Base-by-base conservation (phyloP, 768 basidiomycete genomes). In the Atractiella rhizophila region DNA sequence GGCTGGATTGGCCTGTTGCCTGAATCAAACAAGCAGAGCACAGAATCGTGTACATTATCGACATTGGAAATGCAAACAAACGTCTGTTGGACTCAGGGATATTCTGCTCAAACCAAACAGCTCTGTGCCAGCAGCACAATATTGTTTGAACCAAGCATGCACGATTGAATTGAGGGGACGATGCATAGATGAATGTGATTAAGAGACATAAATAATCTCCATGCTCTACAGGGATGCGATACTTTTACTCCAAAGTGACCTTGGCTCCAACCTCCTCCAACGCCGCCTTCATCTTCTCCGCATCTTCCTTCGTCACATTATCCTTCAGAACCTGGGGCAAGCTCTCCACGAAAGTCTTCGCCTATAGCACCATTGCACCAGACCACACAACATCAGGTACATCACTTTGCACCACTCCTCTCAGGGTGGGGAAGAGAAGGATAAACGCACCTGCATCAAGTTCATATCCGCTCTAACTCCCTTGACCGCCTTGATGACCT, bases 271-370 rank as follows among this genome's bases (percentile, higher is more conserved):
- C 69, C 40, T 63, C 72, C 61, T 79, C 74, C 61, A 98, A 76
- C n/a, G 72, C 71, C 59, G 73, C 73, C 63, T 86, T 70, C 57
- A 98, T 64, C 63, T 94, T 94, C 60, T 96, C 91, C 2, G 88
- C 86, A 28, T 98, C 91, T 52, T 98, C 91, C 61, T 98, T 98
- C 19, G 80, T 66, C 44, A 91, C 56, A 58, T 80, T 80, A 63
- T 96, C 91, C 63, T 94, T 98, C 54, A 98, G 64, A 4, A 75
- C 62, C 62, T 94, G 76, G 19, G 91, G 91, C 50, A 80, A 60
- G 15, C 81, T 82, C 62, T 98, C 91, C 33, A 96, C 91, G 54
- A 96, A 88, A 62, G 91, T 98, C 70, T 98, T 98, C 20, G 91
- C 91, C 91, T 98, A 55, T 21, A 25, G 39, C 21, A 23, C 20